A percentile compares a stretch with the other conserved stretches of the same genome.
Conservation (phyloP, 192 early-diverging fungal genomes). For the Pilaira anomala region DNA sequence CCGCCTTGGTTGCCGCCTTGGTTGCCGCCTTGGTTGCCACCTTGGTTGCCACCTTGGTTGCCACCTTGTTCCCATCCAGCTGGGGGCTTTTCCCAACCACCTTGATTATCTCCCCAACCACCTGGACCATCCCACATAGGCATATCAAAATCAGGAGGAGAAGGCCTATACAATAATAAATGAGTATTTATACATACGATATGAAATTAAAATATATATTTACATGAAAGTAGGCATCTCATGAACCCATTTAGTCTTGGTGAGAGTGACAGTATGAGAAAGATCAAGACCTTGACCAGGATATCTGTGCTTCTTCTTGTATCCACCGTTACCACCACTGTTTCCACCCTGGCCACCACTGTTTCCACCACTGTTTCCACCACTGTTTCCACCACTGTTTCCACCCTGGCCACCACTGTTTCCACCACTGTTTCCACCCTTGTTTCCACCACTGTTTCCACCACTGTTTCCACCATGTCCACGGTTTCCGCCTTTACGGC, state of each 20-base stretch:
- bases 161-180: neutral
- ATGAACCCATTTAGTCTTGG: slow-evolving; percentile 12
- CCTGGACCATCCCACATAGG: too few relatives aligned
- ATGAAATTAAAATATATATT: neutral
- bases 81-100: too few relatives aligned
- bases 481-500: neutral
- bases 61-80: too few relatives aligned
- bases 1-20: too few relatives aligned
- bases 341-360: too few relatives aligned
- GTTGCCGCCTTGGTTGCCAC: too few relatives aligned
- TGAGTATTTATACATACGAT: neutral
- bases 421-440: neutral
- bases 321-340: neutral
- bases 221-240: neutral
- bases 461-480: neutral
- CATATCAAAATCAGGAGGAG: neutral
- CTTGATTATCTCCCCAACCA: too few relatives aligned
- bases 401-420: neutral
- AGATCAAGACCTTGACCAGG: neutral
- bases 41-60: too few relatives aligned
- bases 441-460: neutral
- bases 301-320: neutral
- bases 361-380: neutral
- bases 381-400: neutral
- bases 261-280: slow-evolving; percentile 12